Evolutionary conservation across 192 early-diverging fungal genomes (phyloP), one percentile per base, ranked within the genome.

Genomic region (Backusella circina): DNA sequence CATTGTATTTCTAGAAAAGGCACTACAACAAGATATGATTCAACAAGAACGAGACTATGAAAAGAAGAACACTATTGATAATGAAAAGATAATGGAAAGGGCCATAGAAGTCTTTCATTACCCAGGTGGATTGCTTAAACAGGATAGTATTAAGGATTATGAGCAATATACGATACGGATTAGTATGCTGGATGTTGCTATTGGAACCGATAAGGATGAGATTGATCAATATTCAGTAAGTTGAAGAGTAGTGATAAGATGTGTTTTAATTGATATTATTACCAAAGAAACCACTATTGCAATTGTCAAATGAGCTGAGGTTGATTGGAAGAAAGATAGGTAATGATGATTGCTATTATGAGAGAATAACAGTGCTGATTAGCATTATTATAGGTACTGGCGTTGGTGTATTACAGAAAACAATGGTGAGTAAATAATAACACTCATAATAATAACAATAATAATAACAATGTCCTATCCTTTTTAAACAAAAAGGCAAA

Each of bases 251-350:
- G 26, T 28, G 1, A 50, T n/a, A 23, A 54, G 0, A 23, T n/a
- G 6, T 5, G 21, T 54, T 10, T 8, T 54, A 54, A 54, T 54
- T 41, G 39, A 41, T 15, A 13, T 23, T 57, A 26, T 28, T 61
- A 3, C 26, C 9, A 28, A 28, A 61, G 23, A 61, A 28, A 10
- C 26, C 54, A 8, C 26, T 57, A 26, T 2, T 57, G 9, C 51
- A 57, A 57, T 23, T 57, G 26, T n/a, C 51, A 57, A 57, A 57
- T 26, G 23, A 57, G 1, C 3, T 57, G 2, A 23, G 51, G 26
- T 57, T 57, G 51, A 57, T 57, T 6, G 51, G 51, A 57, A 57
- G 51, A 57, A 57, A 57, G 51, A 57, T 57, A 57, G n/a, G n/a
- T n/a, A n/a, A n/a, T n/a, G n/a, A n/a, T n/a, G n/a, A n/a, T n/a